phyloP scores from a whole-genome alignment of 441 rosid genomes.

The Hypseocharis bilobata region DNA sequence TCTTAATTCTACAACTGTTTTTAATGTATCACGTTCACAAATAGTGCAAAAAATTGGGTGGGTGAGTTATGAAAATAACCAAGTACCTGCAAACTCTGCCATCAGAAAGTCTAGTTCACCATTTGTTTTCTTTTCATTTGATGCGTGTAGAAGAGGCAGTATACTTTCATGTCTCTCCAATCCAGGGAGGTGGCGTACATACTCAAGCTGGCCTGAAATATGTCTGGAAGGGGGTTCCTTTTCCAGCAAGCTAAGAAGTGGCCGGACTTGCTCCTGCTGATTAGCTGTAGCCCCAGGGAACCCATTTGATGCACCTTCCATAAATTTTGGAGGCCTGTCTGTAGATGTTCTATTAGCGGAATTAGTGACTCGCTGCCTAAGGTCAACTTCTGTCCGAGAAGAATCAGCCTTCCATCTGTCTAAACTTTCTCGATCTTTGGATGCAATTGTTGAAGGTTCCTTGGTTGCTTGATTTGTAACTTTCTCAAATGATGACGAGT shows the following conservation, averaged over 20 bases:
- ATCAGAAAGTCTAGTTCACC: slow-evolving; percentile 80
- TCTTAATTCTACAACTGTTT: neutral
- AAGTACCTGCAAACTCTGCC: slow-evolving; percentile 86
- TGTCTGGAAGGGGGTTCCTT: slow-evolving; percentile 89
- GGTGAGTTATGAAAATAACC: neutral
- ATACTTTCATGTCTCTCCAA: slow-evolving; percentile 78
- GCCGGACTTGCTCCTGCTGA: slow-evolving; percentile 83
- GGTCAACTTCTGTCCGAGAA: slow-evolving; percentile 41
- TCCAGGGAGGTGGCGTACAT: slow-evolving; percentile 66
- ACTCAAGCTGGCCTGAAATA: slow-evolving; percentile 83
- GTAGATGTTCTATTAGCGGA: slow-evolving; percentile 51
- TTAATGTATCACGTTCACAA: neutral
- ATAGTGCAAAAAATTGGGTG: slow-evolving; percentile 3
- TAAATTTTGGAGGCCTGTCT: slow-evolving; percentile 61
- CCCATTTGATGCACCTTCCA: slow-evolving; percentile 56
- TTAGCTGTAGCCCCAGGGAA: slow-evolving; percentile 30
- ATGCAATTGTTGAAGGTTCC: slow-evolving; percentile 26
- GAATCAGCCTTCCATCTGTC: slow-evolving; percentile 41
- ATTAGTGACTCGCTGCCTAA: slow-evolving; percentile 38
- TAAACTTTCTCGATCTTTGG: slow-evolving; percentile 35
- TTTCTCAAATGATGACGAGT: slow-evolving; percentile 34
- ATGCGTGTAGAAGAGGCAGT: slow-evolving; percentile 69
- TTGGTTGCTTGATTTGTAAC: slow-evolving; percentile 26
- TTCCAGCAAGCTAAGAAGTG: slow-evolving; percentile 92
- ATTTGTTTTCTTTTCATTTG: slow-evolving; percentile 68